Percentiles rank a stretch among this genome's conserved stretches.
phyloP scores from a whole-genome alignment of 371 early-diverging fungal species.

The Mucor mucedo region DNA sequence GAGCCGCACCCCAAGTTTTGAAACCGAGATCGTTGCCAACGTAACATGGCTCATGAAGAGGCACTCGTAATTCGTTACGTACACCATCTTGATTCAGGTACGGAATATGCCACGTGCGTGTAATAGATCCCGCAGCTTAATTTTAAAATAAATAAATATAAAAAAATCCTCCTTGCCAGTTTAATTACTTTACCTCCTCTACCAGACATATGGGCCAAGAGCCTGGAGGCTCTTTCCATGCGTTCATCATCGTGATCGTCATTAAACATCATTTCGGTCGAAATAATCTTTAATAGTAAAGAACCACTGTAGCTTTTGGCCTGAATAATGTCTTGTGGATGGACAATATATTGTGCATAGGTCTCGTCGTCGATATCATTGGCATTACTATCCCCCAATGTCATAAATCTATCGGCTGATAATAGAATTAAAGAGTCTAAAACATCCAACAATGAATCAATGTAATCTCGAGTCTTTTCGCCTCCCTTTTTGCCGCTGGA shows the following conservation, averaged over 20 bases:
- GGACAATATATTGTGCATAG: conserved; percentile 28
- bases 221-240: conserved; percentile 42
- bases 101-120: conserved; percentile 55
- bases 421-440: conserved; percentile 38
- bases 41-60: conserved; percentile 51
- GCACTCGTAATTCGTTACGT: conserved; percentile 26
- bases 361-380: conserved; percentile 28
- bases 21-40: conserved; percentile 55
- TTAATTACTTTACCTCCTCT: conserved; percentile 43
- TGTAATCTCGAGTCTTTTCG: background rate
- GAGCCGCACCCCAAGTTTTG: conserved; percentile 60
- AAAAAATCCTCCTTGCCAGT: too few relatives aligned
- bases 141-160: background rate
- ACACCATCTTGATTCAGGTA: conserved; percentile 41
- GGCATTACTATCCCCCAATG: conserved; percentile 27
- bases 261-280: conserved; percentile 26
- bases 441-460: conserved; percentile 13
- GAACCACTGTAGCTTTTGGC: conserved; percentile 32
- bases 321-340: conserved; percentile 27
- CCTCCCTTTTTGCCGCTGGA: conserved; percentile 7
- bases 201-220: conserved; percentile 53
- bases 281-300: conserved; percentile 37
- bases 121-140: conserved; percentile 52
- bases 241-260: conserved; percentile 41
- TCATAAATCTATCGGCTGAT: conserved; percentile 43